These are phyloP conservation scores for Hymenoscyphus occultus DNA, from an alignment of 2,329 filamentous ascomycete genomes.

Conservation along the genomic window DNA sequence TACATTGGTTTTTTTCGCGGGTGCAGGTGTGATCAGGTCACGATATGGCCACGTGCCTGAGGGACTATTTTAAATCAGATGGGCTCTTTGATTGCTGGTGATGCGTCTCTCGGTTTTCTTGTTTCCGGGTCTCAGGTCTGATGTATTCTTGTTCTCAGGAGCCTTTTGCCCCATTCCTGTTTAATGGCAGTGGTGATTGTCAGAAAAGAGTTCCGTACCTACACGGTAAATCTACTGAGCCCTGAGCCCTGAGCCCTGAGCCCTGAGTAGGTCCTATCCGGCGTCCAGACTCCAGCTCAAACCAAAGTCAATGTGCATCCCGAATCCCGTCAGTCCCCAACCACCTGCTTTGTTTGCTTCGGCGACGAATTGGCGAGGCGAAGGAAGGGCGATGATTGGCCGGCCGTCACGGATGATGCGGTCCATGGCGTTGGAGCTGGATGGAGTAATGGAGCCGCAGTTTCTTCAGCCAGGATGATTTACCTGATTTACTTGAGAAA, in stretches of 20 bases:
- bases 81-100: not conserved
- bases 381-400: not conserved
- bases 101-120: not conserved
- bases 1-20: not conserved
- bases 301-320: not conserved
- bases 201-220: not conserved
- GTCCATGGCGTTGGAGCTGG: no score
- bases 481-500: not conserved
- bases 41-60: not conserved
- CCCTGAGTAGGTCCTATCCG: no score
- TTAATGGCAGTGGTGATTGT: no score
- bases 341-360: not conserved
- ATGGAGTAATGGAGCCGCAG: not conserved
- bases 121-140: not conserved
- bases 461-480: not conserved
- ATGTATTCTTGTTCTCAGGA: not conserved
- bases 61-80: not conserved
- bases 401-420: not conserved
- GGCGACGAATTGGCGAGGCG: not conserved
- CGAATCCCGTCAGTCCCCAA: not conserved
- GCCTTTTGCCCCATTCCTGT: no score
- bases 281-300: not conserved
- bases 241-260: no score
- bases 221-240: not conserved
- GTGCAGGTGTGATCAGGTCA: not conserved